Evolutionary conservation across 768 basidiomycete genomes (phyloP).

Genomic region (Gyrodon lividus): DNA sequence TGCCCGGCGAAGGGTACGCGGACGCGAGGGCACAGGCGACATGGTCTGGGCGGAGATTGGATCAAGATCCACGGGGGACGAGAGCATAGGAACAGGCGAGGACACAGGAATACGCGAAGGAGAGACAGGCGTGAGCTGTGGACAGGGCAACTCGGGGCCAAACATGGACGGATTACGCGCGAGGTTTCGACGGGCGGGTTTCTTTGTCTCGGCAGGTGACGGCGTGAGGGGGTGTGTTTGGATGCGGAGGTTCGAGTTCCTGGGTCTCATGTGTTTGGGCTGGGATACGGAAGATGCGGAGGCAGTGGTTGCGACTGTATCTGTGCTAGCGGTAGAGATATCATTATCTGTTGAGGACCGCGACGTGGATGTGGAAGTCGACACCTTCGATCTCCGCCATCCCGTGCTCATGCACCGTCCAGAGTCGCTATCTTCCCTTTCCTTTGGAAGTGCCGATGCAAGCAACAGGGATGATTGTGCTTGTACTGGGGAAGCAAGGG

Average conservation of each 20-base stretch:
- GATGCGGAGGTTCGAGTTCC: slow-evolving; percentile 10
- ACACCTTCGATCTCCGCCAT: slow-evolving; percentile 18
- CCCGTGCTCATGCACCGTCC: slow-evolving; percentile 19
- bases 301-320: slow-evolving; percentile 30
- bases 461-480: slow-evolving; percentile 22
- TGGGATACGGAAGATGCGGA: slow-evolving; percentile 16
- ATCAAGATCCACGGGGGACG: slow-evolving; percentile 10
- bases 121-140: slow-evolving; percentile 35
- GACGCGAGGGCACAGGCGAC: slow-evolving; percentile 21
- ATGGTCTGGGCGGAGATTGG: slow-evolving; percentile 13
- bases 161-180: slow-evolving; percentile 66
- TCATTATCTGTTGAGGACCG: slow-evolving; percentile 34
- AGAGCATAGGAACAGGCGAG: slow-evolving; percentile 23
- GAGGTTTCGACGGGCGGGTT: slow-evolving; percentile 40
- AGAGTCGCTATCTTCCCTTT: slow-evolving; percentile 12
- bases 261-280: slow-evolving; percentile 22
- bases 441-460: slow-evolving; percentile 15
- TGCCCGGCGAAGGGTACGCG: slow-evolving; percentile 31
- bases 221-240: slow-evolving; percentile 23
- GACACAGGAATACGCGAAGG: slow-evolving; percentile 32
- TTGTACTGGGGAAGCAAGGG: slow-evolving; percentile 23
- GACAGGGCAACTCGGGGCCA: slow-evolving; percentile 59
- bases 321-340: slow-evolving; percentile 31
- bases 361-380: slow-evolving; percentile 10
- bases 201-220: slow-evolving; percentile 25